Base-by-base conservation (phyloP, 345 rosid species). In the Mangifera indica region DNA sequence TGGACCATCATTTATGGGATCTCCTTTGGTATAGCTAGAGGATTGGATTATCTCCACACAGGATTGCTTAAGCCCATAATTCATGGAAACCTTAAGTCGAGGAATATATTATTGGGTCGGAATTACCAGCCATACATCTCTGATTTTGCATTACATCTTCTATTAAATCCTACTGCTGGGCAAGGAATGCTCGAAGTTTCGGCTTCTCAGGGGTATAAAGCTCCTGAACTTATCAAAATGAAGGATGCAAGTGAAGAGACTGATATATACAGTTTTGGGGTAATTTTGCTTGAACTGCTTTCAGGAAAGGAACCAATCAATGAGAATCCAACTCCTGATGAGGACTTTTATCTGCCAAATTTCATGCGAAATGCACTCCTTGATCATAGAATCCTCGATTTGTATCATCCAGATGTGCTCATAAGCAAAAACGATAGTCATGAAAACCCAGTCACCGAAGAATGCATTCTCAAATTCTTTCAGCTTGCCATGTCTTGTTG, bases 211-310 rank as follows among this genome's bases (percentile, higher is more conserved):
- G 98, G 98, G 21, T 94, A 94, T 75, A 94, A 86, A 80, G 91
- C 98, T 46, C 97, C 97, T n/a, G 97, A 94, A 86, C 87, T 94
- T 25, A 85, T 89, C 73, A 92, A 94, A 73, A 83, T 92, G 90
- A 90, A 80, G 66, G 97, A 92, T 75, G 95, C 80, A 21, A 87
- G 80, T 25, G 85, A 74, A 69, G 88, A 78, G 79, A 84, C 88
- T 67, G 98, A 94, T 77, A 79, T 89, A 46, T 94, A 86, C 79
- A 82, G 90, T 78, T 83, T 90, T 6, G 98, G 98, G 37, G 81
- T 94, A 49, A 84, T 89, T 49, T 82, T 94, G 75, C 97, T 94
- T 29, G 97, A 94, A 82, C 51, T 94, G 51, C 76, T 94, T 51
- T 82, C 97, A 0, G 98, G 95, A 21, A 94, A 84, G 79, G 91